Base-by-base conservation (phyloP, 345 rosid genomes). In the Euphorbia lathyris region DNA sequence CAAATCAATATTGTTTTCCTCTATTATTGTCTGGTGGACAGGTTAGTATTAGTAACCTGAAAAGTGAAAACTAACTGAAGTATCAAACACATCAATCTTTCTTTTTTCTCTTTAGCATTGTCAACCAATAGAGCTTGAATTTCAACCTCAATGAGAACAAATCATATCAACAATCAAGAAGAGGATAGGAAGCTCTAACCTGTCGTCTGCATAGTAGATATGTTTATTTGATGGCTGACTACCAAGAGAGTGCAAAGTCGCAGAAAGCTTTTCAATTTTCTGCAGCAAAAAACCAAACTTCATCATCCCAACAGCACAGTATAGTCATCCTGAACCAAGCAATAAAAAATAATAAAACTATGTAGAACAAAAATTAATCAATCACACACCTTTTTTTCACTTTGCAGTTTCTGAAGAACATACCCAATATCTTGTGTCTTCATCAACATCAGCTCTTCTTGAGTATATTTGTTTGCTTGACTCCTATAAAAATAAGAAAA, bases 381-480 rank as follows among this genome's bases (percentile, higher is more conserved):
- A 68, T 58, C 65, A 86, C 95, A 77, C 66, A 88, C 96, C 80
- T 83, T 89, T 55, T 84, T 89, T 79, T 94, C 98, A 67, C 87
- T 86, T 76, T 94, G 98, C 79, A 87, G 63, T 68, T 89, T 94
- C 67, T 89, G 95, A 72, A 86, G 84, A 68, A 94, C 72, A 73
- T 94, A 94, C 59, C 98, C 98, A 19, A 88, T 79, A 70, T 93
- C 98, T 71, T 89, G 98, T 0, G 98, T 91, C 81, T 91, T 91
- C 98, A 91, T 93, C 61, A 89, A 13, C 91, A 86, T 80, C 57
- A 91, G 89, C 75, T 91, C 96, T 66, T 89, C 98, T 17, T 82
- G 82, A 67, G 80, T 81, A 81, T 93, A 93, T 58, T 87, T 88
- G 69, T 89, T 88, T 1, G 88, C 79, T 77, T 83, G 87, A 40